Conservation (phyloP, 2,329 filamentous ascomycete species). For the Claviceps pazoutovae region DNA sequence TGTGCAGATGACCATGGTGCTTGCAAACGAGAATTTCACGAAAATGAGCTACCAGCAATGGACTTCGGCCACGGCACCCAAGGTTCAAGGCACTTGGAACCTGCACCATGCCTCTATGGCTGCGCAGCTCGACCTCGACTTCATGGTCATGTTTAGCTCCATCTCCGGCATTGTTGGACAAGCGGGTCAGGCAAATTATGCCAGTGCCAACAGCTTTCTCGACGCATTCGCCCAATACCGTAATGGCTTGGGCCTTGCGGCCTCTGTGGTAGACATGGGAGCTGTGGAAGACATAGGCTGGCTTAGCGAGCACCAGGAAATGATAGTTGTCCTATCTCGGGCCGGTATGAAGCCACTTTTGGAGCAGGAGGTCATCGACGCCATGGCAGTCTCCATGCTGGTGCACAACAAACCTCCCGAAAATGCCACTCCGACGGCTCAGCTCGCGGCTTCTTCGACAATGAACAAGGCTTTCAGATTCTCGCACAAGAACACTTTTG, state of each 20-base stretch:
- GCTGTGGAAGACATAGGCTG: background rate
- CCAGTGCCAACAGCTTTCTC: conserved; percentile 25
- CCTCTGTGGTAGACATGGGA: background rate
- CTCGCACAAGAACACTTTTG: conserved; percentile 3
- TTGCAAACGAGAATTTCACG: conserved; percentile 11
- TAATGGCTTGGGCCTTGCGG: background rate
- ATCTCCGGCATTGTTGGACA: conserved; percentile 21
- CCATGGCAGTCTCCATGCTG: background rate
- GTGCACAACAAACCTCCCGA: background rate
- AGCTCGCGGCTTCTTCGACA: background rate
- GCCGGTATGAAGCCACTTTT: background rate
- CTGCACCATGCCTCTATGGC: conserved; percentile 14
- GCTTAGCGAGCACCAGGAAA: background rate
- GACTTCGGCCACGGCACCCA: conserved; percentile 14
- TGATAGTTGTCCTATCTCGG: background rate
- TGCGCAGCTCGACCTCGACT: conserved; percentile 14
- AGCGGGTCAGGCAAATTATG: conserved; percentile 27
- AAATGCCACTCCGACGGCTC: background rate
- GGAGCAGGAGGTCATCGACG: background rate
- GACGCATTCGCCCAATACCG: conserved; percentile 21
- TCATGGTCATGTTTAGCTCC: conserved; percentile 25
- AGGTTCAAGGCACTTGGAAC: conserved; percentile 22
- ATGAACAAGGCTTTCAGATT: background rate
- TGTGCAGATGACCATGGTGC: conserved; percentile 23
- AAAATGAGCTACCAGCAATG: conserved; percentile 23